Conservation (phyloP, 2,329 filamentous ascomycete genomes). For the Thyridium curvatum region DNA sequence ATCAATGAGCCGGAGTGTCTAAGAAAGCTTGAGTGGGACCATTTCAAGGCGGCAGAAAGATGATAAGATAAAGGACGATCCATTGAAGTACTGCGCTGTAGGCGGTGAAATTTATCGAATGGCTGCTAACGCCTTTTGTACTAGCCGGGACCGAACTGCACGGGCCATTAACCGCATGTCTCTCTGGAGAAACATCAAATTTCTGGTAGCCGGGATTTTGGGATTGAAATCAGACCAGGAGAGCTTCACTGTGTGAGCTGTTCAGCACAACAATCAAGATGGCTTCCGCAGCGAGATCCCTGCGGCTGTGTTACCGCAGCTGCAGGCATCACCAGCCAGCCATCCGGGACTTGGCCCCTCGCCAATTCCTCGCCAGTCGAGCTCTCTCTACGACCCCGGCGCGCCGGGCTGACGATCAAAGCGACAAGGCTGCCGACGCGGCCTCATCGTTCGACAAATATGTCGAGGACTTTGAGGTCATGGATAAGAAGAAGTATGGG, state of each 20-base stretch:
- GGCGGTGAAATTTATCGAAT: no score
- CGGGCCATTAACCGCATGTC: no score
- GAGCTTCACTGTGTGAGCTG: neutral
- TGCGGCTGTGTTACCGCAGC: conserved; percentile 31
- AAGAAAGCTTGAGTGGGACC: no score
- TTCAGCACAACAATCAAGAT: conserved; percentile 17
- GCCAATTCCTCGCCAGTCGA: conserved; percentile 4
- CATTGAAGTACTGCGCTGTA: no score
- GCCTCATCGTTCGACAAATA: conserved; percentile 7
- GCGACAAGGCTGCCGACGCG: conserved; percentile 3
- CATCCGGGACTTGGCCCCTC: neutral
- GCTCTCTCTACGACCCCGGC: conserved; percentile 13
- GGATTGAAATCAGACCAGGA: conserved; percentile 2
- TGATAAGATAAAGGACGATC: no score
- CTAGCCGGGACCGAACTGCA: no score
- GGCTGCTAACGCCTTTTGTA: no score
- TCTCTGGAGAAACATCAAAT: no score
- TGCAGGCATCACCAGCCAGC: conserved; percentile 13
- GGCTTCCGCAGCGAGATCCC: conserved; percentile 31
- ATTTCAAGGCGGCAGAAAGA: no score
- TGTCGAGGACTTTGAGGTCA: conserved; percentile 9
- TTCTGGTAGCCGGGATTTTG: conserved; percentile 1
- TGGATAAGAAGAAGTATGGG: conserved; percentile 1
- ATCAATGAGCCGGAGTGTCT: no score
- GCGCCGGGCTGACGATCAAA: conserved; percentile 6